Percentiles rank a stretch among this genome's conserved stretches.
Evolutionary conservation across 1,139 yeast genomes (phyloP).

Genomic region (Candida pseudoviswanathii): DNA sequence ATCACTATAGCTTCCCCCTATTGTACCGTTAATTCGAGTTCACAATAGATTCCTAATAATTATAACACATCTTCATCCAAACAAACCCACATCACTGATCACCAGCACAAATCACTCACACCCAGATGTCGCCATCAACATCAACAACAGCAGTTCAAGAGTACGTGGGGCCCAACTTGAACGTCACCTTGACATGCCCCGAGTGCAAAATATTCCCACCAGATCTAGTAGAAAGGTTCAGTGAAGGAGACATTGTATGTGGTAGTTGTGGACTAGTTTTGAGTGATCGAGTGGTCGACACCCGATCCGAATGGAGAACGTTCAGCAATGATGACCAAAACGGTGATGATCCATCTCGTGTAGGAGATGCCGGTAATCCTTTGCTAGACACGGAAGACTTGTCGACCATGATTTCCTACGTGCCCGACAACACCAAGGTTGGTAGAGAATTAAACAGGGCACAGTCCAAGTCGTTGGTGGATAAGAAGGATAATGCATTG

Average conservation of each 20-base stretch:
- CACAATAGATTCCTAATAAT: slow-evolving; percentile 12
- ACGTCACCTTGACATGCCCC: slow-evolving; percentile 90
- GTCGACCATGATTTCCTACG: slow-evolving; percentile 88
- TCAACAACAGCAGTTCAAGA: slow-evolving; percentile 21
- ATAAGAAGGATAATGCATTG: slow-evolving; percentile 82
- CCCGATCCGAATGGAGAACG: slow-evolving; percentile 98
- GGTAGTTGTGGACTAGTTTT: slow-evolving; percentile 94
- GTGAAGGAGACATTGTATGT: slow-evolving; percentile 97
- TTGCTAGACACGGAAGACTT: slow-evolving; percentile 88
- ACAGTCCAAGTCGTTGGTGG: slow-evolving; percentile 83
- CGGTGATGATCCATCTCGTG: slow-evolving; percentile 99
- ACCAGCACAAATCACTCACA: background rate
- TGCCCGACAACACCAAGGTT: slow-evolving; percentile 71
- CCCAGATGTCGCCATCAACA: slow-evolving; percentile 12
- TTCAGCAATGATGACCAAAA: slow-evolving; percentile 96
- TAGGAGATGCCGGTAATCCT: slow-evolving; percentile 98
- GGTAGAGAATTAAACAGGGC: slow-evolving; percentile 91
- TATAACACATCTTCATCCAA: slow-evolving; percentile 2
- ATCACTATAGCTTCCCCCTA: slow-evolving; percentile 7
- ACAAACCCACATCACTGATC: background rate
- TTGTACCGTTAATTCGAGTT: slow-evolving; percentile 20
- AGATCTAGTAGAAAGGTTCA: slow-evolving; percentile 88
- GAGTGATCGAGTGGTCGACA: slow-evolving; percentile 90
- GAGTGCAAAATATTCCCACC: slow-evolving; percentile 97
- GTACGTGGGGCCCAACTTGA: slow-evolving; percentile 69